Evolutionary conservation across 2,329 filamentous ascomycete species (phyloP).

Genomic region (Rhynchosporium secalis): DNA sequence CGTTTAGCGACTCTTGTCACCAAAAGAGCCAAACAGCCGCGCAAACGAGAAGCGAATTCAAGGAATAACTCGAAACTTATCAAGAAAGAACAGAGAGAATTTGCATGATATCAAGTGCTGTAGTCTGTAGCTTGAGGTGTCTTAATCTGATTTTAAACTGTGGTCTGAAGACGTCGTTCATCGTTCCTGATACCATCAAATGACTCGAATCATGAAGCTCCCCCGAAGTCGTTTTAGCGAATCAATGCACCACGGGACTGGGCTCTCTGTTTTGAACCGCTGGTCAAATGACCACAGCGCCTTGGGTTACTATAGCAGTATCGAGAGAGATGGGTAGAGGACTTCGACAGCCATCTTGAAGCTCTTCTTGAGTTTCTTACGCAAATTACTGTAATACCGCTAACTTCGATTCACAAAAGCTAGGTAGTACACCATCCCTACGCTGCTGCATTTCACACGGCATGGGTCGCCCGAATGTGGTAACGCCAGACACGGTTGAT

Average conservation of each 20-base stretch:
- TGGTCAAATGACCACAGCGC: conserved; percentile 6
- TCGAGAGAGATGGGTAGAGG: neutral
- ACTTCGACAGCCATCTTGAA: too few species aligned
- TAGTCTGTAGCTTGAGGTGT: neutral
- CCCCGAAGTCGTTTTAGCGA: conserved; percentile 5
- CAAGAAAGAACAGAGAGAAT: neutral
- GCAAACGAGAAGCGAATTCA: neutral
- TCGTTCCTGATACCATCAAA: conserved; percentile 1
- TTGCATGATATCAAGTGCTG: neutral
- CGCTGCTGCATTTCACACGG: neutral
- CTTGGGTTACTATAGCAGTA: neutral
- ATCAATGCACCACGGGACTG: conserved; percentile 18
- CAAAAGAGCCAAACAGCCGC: neutral
- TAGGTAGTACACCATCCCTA: too few species aligned
- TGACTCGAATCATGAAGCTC: conserved; percentile 8
- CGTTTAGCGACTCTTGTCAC: conserved; percentile 6
- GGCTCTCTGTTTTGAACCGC: conserved; percentile 2
- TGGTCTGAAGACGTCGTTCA: neutral
- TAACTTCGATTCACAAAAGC: too few species aligned
- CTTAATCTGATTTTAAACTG: neutral
- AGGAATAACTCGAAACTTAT: neutral
- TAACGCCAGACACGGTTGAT: neutral
- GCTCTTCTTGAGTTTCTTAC: too few species aligned
- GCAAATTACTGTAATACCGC: too few species aligned
- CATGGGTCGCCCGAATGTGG: neutral